Evolutionary conservation across 768 basidiomycete species (phyloP), one percentile per base, ranked within the genome.

Genomic region (Mrakia frigida): DNA sequence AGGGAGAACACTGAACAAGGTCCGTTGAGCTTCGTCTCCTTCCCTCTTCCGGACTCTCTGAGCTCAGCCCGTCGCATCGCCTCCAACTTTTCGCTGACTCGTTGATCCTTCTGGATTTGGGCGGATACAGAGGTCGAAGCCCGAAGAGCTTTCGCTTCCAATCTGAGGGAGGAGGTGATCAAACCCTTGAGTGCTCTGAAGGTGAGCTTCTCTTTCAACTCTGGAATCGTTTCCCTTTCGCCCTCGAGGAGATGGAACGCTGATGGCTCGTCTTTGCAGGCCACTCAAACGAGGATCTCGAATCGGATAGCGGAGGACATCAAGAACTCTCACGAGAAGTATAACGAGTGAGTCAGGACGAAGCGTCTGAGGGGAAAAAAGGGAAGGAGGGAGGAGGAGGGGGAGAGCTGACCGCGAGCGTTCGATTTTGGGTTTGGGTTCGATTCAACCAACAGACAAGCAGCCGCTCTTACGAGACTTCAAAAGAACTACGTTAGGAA

Each of bases 1-100:
- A 43, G 70, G n/a, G 76, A 77, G 61, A 77, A 77, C 35, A 73
- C 70, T 7, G 76, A 77, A 39, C 71, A 77, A 16, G 73, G 73
- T 74, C 41, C n/a, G 63, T 46, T 33, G 28, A 23, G 50, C 73
- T 52, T n/a, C 35, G 31, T 3, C 71, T 7, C 13, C 41, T 11
- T 7, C 72, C 6, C n/a, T 16, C 31, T 25, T n/a, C 43, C 14
- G 11, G 46, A 46, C 1, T 37, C 70, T 33, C 16, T 10, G 14
- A 52, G 70, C 52, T 56, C 56, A 46, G n/a, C 35, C n/a, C n/a
- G n/a, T 18, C 46, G 46, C 43, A 43, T 43, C 43, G 46, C 46
- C 46, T 25, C 43, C 3, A 18, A 21, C n/a, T 35, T 31, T 52
- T 7, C 43, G 25, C 59, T 72, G 23, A 53, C 52, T 21, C 14